A percentile compares a stretch with the other conserved stretches of the same genome.
Conservation (phyloP, 768 basidiomycete genomes). For the Hemileccinum impolitum region DNA sequence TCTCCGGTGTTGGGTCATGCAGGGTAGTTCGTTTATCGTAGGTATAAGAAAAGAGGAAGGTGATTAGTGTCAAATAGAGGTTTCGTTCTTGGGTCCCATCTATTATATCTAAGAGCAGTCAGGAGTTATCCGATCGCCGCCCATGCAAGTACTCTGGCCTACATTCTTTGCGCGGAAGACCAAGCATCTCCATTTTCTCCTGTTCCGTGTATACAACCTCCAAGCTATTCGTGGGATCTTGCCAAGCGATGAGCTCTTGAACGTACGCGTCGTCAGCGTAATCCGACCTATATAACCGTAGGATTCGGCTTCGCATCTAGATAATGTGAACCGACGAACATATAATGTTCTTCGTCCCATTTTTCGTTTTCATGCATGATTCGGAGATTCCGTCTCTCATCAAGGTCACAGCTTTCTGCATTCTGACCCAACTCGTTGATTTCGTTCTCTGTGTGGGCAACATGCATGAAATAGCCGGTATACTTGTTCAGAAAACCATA, state of each 20-base stretch:
- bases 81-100: constrained; percentile 52
- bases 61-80: constrained; percentile 66
- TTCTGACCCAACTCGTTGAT: constrained; percentile 73
- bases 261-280: constrained; percentile 76
- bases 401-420: constrained; percentile 51
- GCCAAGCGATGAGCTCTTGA: constrained; percentile 64
- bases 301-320: neutral
- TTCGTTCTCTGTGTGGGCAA: constrained; percentile 74
- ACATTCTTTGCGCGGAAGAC: constrained; percentile 54
- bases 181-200: constrained; percentile 65
- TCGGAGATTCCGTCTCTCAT: constrained; percentile 53
- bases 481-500: constrained; percentile 81
- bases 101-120: constrained; percentile 52
- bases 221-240: constrained; percentile 46
- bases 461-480: constrained; percentile 72
- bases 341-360: constrained; percentile 83
- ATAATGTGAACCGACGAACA: constrained; percentile 44
- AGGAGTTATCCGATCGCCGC: neutral
- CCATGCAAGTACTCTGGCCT: constrained; percentile 14
- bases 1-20: constrained; percentile 80
- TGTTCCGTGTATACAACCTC: constrained; percentile 61
- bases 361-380: constrained; percentile 66
- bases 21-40: constrained; percentile 80
- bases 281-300: constrained; percentile 58
- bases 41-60: constrained; percentile 73